Base-by-base conservation (phyloP, 2,329 filamentous ascomycete genomes). In the Dryadomyces quercus-mongolicae region DNA sequence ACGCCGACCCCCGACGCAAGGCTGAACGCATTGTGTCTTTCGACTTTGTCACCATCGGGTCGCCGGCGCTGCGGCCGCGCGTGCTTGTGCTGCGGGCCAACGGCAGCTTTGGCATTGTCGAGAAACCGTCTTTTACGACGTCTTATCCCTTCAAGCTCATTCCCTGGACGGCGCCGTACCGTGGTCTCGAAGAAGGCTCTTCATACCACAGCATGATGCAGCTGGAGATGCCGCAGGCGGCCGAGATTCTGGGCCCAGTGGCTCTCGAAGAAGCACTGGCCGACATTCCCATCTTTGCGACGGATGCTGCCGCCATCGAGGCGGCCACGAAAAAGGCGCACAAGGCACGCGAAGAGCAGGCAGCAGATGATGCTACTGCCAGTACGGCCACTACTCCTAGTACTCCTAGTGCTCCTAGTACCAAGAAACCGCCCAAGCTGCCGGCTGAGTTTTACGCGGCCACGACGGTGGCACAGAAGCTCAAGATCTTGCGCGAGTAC, bases 1-100 rank as follows among this genome's bases (percentile, higher is more conserved):
- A 77, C 59, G 68, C 72, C 25, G 76, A 78, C 51, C 67, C 70
- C 36, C 69, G 70, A 36, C 70, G 74, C 59, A 76, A 77, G 64
- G 73, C 76, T 60, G 78, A 84, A 54, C 74, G 78, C 20, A 82
- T 85, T 36, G 79, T 85, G 8, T 84, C 81, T 0, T 85, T 85
- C 63, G 82, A 85, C 63, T 85, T 82, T 81, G 69, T 84, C 10
- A 83, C 78, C 3, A 69, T 83, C 49, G 71, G 75, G 12, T 79
- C 77, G 3, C 70, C 78, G 3, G 72, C 74, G 15, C 62, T 82
- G 50, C 74, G 74, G 22, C 79, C 80, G 34, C 73, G 81, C n/a
- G 68, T 81, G 43, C 64, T 85, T 22, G 79, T 80, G 1, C 65
- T 85, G 25, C 73, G 81, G 25, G 78, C 78, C 38, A 84, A 77